Evolutionary conservation across 2,329 filamentous ascomycete genomes (phyloP).

Genomic region (Teratosphaeria epicoccoides): DNA sequence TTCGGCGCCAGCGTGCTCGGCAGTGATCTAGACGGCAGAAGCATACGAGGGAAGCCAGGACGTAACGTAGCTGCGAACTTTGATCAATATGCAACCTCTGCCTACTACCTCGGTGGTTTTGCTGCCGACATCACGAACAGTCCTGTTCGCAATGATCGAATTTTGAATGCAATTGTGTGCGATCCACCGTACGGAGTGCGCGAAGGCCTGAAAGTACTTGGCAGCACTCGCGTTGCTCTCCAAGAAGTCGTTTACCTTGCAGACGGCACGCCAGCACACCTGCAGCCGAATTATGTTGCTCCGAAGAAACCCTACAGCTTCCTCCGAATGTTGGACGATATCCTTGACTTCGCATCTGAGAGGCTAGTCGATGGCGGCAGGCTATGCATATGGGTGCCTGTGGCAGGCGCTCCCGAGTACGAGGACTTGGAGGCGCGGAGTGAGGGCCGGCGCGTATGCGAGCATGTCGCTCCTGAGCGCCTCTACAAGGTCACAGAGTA

Average conservation of each 20-base stretch:
- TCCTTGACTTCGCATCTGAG: slow-evolving; percentile 67
- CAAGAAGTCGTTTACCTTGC: slow-evolving; percentile 48
- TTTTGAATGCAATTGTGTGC: slow-evolving; percentile 81
- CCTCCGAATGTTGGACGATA: slow-evolving; percentile 77
- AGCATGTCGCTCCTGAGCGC: slow-evolving; percentile 39
- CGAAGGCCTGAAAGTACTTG: slow-evolving; percentile 82
- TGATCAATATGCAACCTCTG: slow-evolving; percentile 62
- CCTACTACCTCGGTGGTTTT: slow-evolving; percentile 64
- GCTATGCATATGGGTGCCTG: slow-evolving; percentile 95
- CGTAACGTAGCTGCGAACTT: slow-evolving; percentile 62
- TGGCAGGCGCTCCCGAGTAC: slow-evolving; percentile 45
- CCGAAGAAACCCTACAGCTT: slow-evolving; percentile 92
- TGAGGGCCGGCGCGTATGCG: slow-evolving; percentile 21
- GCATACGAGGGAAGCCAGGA: slow-evolving; percentile 57
- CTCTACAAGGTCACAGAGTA: slow-evolving; percentile 41
- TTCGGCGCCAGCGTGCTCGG: slow-evolving; percentile 78
- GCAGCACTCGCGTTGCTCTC: slow-evolving; percentile 50
- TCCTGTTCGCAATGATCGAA: slow-evolving; percentile 45
- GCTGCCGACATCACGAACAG: slow-evolving; percentile 81
- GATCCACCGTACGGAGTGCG: slow-evolving; percentile 94
- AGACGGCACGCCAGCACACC: slow-evolving; percentile 59
- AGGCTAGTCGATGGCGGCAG: slow-evolving; percentile 70
- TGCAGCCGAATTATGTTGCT: slow-evolving; percentile 63
- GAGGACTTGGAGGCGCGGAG: slow-evolving; percentile 41
- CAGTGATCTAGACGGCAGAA: slow-evolving; percentile 87